Evolutionary conservation across 2,329 filamentous ascomycete genomes (phyloP).

Genomic region (Xylaria sp.): DNA sequence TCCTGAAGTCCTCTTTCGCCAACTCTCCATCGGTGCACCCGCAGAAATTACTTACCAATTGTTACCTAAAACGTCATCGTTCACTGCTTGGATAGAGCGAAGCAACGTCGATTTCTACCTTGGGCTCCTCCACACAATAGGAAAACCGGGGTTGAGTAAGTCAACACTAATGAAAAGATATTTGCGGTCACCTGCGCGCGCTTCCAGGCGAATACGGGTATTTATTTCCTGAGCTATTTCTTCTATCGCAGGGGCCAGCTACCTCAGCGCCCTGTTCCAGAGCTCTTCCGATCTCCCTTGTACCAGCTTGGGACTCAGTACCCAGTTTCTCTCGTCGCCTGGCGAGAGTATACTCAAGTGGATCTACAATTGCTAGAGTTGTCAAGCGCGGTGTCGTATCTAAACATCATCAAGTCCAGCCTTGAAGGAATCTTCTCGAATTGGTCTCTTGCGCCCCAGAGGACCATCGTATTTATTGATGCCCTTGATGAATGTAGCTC

Average conservation of each 20-base stretch:
- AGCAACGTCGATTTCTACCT: not conserved
- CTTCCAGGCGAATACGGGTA: not conserved
- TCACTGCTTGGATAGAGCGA: not conserved
- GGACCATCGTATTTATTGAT: not conserved
- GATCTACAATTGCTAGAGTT: not conserved
- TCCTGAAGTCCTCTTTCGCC: not conserved
- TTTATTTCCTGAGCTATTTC: not conserved
- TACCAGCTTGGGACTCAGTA: not conserved
- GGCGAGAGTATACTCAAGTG: not conserved
- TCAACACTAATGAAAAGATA: not conserved
- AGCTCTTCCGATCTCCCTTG: not conserved
- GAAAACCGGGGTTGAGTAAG: not conserved
- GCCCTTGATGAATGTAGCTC: constrained; percentile 1
- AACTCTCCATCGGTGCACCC: not conserved
- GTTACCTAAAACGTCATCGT: not conserved
- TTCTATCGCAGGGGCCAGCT: not conserved
- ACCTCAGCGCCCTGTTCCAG: not conserved
- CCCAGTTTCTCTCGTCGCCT: not conserved
- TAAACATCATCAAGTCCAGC: not conserved
- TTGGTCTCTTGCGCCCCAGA: not conserved
- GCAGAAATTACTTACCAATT: not conserved
- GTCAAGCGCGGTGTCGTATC: not conserved
- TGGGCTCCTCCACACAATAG: not conserved
- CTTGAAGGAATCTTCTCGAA: not conserved
- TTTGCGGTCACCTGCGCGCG: not conserved